Evolutionary conservation across 805 yeast species (phyloP).

Genomic region (Clavispora carvajalis): DNA sequence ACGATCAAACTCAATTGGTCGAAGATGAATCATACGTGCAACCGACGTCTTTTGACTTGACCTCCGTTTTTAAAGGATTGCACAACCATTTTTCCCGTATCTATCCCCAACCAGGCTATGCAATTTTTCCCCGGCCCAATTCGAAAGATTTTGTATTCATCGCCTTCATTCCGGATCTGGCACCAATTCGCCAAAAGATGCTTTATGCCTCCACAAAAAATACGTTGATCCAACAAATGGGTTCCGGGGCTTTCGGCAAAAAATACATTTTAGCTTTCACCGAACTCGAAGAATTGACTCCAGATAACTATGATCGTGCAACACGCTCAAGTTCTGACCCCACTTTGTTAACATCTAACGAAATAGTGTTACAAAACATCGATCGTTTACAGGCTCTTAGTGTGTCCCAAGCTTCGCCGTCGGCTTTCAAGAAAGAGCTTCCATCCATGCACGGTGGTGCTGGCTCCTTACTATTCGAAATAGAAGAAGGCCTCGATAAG

Average conservation of each 20-base stretch:
- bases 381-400: conserved; percentile 29
- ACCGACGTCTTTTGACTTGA: conserved; percentile 9
- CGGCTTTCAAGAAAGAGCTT: conserved; percentile 24
- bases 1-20: conserved; percentile 29
- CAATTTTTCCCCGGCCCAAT: conserved; percentile 17
- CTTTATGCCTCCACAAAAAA: conserved; percentile 87
- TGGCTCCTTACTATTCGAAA: conserved; percentile 9
- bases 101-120: conserved; percentile 35
- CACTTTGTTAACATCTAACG: conserved; percentile 56
- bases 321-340: conserved; percentile 17
- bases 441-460: conserved; percentile 28
- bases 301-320: conserved; percentile 37
- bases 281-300: conserved; percentile 48
- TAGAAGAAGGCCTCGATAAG: conserved; percentile 18
- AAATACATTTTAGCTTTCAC: conserved; percentile 44
- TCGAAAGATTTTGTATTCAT: conserved; percentile 45
- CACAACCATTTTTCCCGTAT: conserved; percentile 16
- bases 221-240: conserved; percentile 69
- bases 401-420: conserved; percentile 14
- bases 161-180: conserved; percentile 80
- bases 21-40: conserved; percentile 21
- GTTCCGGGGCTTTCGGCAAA: conserved; percentile 50
- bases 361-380: conserved; percentile 44
- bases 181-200: conserved; percentile 84
- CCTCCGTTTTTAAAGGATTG: conserved; percentile 17